Evolutionary conservation across 768 basidiomycete species (phyloP), one percentile per base, ranked within the genome.

Genomic region (Boletales sp.): DNA sequence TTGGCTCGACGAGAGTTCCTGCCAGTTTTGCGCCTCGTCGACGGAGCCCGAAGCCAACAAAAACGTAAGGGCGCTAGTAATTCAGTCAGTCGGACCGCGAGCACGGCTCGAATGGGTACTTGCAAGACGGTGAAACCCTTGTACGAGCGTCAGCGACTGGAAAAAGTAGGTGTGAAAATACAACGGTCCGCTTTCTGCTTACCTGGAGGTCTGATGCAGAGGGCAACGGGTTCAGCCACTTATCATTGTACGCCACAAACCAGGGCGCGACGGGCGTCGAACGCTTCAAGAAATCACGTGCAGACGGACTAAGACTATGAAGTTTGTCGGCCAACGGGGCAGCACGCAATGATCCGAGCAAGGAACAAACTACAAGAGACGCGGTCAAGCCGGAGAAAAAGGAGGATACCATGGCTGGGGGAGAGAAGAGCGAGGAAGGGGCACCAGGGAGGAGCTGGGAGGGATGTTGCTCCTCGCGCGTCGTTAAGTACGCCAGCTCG

Each of bases 21-120:
- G 61, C 78, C 78, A 79, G 57, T 72, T 71, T 42, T 63, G 63
- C 5, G 77, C 78, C 62, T 79, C 60, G 55, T 79, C 78, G 42
- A 61, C 71, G 0, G 77, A 51, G 4, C 79, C 74, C 15, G 65
- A 62, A 8, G 61, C 55, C 9, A 75, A 56, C 49, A 76, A 54
- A 63, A 80, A 79, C 1, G 77, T 71, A 0, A 80, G 57, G 4
- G 68, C 55, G 42, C 71, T 74, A 21, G 34, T 13, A 14, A 34
- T n/a, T 9, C 18, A 41, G 25, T 49, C n/a, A 54, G 38, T n/a
- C 1, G 5, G 11, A 11, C 28, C 10, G 34, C 14, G 35, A 28
- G 14, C 6, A 32, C 13, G 2, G 46, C 18, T 10, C 1, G 9
- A 25, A 15, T 6, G 5, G 30, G n/a, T 13, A 56, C 60, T 48